A percentile compares a stretch with the other conserved stretches of the same genome.
Conservation (phyloP, 2,329 filamentous ascomycete species). For the Stachybotrys chlorohalonatus region DNA sequence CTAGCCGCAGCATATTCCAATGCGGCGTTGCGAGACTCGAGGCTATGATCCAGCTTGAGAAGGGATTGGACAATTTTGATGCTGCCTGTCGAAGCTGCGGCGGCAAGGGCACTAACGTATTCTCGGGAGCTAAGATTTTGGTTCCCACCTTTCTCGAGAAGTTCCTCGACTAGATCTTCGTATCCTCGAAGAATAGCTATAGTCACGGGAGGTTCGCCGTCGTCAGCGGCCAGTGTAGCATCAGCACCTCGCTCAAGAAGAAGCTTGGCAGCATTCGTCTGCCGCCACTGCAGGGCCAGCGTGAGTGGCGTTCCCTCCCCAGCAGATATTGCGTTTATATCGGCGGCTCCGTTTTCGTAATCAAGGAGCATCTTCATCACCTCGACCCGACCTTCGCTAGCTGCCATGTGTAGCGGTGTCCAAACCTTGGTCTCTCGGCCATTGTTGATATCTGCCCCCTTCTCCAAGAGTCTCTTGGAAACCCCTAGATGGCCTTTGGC, state of each 20-base stretch:
- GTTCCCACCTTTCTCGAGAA: constrained; percentile 2
- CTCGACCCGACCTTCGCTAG: constrained; percentile 20
- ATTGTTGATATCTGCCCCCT: constrained; percentile 1
- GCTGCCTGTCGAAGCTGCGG: constrained; percentile 5
- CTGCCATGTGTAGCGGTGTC: constrained; percentile 27
- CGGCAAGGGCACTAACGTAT: constrained; percentile 4
- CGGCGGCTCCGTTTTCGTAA: neutral
- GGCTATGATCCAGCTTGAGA: constrained; percentile 1
- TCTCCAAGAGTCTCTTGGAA: neutral
- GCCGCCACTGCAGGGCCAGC: neutral
- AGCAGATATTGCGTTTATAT: neutral
- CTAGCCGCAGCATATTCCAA: constrained; percentile 3
- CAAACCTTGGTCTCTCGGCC: neutral
- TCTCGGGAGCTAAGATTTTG: constrained; percentile 2
- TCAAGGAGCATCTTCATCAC: constrained; percentile 25
- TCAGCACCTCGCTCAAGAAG: constrained; percentile 3
- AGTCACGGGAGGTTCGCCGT: constrained; percentile 3
- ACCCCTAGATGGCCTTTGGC: neutral
- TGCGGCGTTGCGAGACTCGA: constrained; percentile 3
- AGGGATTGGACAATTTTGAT: constrained; percentile 3
- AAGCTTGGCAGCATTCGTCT: constrained; percentile 4
- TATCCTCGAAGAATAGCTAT: constrained; percentile 5
- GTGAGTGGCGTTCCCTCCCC: neutral
- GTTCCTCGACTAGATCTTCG: constrained; percentile 4
- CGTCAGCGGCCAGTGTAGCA: constrained; percentile 1